Evolutionary conservation across 2,329 filamentous ascomycete species (phyloP), one percentile per base, ranked within the genome.

Genomic region (Sordariomycetes sp.): DNA sequence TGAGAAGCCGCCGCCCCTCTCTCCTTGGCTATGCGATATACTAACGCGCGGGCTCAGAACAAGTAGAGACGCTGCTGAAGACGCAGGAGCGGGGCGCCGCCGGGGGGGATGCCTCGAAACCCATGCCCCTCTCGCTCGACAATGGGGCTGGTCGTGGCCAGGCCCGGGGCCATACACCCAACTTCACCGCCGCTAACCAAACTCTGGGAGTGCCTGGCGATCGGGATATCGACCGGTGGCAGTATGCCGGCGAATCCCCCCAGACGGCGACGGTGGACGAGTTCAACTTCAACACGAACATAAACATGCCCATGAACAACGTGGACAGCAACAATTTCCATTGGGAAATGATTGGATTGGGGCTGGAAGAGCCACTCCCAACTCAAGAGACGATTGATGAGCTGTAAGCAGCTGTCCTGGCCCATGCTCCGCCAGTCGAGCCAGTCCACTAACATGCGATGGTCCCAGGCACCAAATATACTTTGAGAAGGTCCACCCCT

Each of bases 21-120:
- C 20, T 24, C 46, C 2, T 24, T 50, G n/a, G n/a, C 3, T 22
- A 11, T 50, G 7, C 46, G 22, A n/a, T 50, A 12, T 11, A 12
- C 22, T 22, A 50, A 22, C 22, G n/a, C 16, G 32, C 32, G 3
- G 12, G 34, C 20, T 22, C 35, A 95, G 90, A 93, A 70, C 92
- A 97, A 79, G 92, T 97, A 58, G 93, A 97, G 76, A 94, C 88
- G 1, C 75, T 97, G 59, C 76, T 97, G 61, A 95, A 93, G 74
- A 89, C 83, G 6, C 88, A 95, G 68, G 88, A 90, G 58, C 72
- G 79, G 32, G 65, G 65, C 55, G 66, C 62, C n/a, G 55, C 64
- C 12, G 61, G 63, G 14, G 53, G 53, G 32, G 64, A 56, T 5
- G 66, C 65, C 52, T 62, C 72, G 28, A 69, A 76, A 37, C 8